These are phyloP conservation scores for Nitzschia inconspicua DNA, from an alignment of 108 stramenopile species.

Conservation along the genomic window DNA sequence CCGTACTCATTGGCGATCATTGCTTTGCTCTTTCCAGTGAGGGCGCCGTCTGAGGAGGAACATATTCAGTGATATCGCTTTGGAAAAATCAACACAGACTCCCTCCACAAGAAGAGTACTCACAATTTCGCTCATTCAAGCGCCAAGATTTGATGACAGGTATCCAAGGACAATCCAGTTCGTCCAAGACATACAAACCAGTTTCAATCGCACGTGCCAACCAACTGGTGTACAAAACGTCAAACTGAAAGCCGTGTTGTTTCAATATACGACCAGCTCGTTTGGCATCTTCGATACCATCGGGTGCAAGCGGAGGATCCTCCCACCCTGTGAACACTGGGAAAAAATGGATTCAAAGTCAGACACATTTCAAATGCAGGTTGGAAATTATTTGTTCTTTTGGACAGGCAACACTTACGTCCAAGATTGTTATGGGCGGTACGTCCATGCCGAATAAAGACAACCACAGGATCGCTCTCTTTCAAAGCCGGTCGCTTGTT, in stretches of 20 bases:
- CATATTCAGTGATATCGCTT: too few species aligned
- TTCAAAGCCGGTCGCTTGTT: constrained; percentile 15
- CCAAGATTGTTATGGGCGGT: constrained; percentile 63
- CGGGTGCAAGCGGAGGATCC: constrained; percentile 75
- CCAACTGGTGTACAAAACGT: constrained; percentile 91
- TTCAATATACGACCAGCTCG: constrained; percentile 70
- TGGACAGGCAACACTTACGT: constrained; percentile 34
- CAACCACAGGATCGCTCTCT: constrained; percentile 58
- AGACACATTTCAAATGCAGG: too few species aligned
- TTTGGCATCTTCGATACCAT: constrained; percentile 81
- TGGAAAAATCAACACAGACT: neutral
- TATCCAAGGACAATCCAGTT: constrained; percentile 87
- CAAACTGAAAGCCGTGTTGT: constrained; percentile 85
- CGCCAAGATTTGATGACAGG: constrained; percentile 89
- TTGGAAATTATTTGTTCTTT: too few species aligned
- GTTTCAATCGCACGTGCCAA: constrained; percentile 86
- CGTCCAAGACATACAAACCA: constrained; percentile 69
- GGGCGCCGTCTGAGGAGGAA: constrained; percentile 73
- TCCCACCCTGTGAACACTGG: constrained; percentile 57
- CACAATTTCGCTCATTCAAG: constrained; percentile 45
- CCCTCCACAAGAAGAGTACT: neutral
- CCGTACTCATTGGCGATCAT: constrained; percentile 89
- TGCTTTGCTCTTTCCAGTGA: constrained; percentile 82
- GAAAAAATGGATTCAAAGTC: too few species aligned
- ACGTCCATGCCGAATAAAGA: constrained; percentile 71